These are phyloP conservation scores for Triticum monococcum DNA, from an alignment of 176 grass and related monocot species.

Conservation along the genomic window DNA sequence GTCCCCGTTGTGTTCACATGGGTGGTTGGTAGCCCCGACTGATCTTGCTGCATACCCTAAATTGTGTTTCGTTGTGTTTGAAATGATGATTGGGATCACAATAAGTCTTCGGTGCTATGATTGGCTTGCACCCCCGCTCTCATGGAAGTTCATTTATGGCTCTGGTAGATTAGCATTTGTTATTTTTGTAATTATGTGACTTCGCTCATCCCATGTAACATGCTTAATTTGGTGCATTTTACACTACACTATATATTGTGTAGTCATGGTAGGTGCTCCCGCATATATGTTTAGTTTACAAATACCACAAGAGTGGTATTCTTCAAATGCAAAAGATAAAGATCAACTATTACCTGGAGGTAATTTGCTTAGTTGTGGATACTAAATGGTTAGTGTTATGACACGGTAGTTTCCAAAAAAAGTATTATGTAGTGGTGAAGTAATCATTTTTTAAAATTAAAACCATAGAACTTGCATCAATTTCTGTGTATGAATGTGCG, in stretches of 20 bases:
- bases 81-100: neutral
- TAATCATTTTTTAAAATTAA: neutral
- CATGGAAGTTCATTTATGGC: neutral
- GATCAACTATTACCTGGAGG: neutral
- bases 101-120: neutral
- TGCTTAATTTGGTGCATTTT: neutral
- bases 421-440: neutral
- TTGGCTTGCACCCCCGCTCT: neutral
- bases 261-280: neutral
- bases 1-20: neutral
- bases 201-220: neutral
- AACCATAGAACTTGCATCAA: neutral
- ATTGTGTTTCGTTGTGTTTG: neutral
- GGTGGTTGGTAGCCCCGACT: too few relatives aligned
- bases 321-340: neutral
- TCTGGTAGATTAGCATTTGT: neutral
- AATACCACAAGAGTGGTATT: neutral
- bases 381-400: neutral
- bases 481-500: neutral
- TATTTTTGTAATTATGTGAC: neutral
- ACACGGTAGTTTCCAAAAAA: neutral
- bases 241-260: neutral
- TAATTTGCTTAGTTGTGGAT: neutral
- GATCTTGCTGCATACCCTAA: neutral
- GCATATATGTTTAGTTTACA: neutral